A percentile compares a stretch with the other conserved stretches of the same genome.
Evolutionary conservation across 495 filamentous ascomycete genomes (phyloP).

Genomic region (Barbatosphaeria neglecta): DNA sequence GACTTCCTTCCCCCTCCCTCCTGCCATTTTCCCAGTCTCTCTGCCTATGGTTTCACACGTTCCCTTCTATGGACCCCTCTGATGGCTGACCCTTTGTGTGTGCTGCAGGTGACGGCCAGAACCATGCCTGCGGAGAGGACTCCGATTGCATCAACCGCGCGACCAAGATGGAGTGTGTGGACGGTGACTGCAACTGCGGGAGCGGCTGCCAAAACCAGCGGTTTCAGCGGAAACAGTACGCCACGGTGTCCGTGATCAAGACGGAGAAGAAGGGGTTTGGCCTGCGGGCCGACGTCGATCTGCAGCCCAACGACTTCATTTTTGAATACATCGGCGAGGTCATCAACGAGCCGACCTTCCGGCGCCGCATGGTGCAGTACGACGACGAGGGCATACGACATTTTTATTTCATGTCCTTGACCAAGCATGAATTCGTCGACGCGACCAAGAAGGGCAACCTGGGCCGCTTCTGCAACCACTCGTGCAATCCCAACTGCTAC

Average conservation of each 20-base stretch:
- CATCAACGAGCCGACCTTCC: conserved; percentile 83
- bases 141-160: conserved; percentile 98
- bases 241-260: conserved; percentile 85
- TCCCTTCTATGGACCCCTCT: conserved; percentile 5
- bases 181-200: conserved; percentile 76
- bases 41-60: conserved; percentile 5
- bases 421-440: conserved; percentile 92
- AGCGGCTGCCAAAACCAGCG: conserved; percentile 84
- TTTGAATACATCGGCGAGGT: conserved; percentile 99
- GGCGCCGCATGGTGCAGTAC: conserved; percentile 79
- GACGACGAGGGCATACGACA: conserved; percentile 94
- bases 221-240: conserved; percentile 84
- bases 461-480: conserved; percentile 97
- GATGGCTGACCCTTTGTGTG: not conserved
- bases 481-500: conserved; percentile 97
- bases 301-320: conserved; percentile 78
- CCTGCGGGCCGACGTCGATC: conserved; percentile 64
- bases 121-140: conserved; percentile 87
- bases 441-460: conserved; percentile 95
- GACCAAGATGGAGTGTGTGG: conserved; percentile 92
- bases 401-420: conserved; percentile 99
- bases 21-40: conserved; percentile 3
- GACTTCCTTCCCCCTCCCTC: conserved; percentile 3
- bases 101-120: conserved; percentile 52
- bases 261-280: conserved; percentile 97